Base-by-base conservation (phyloP, 2,329 filamentous ascomycete species). In the Sporothrix protearum region DNA sequence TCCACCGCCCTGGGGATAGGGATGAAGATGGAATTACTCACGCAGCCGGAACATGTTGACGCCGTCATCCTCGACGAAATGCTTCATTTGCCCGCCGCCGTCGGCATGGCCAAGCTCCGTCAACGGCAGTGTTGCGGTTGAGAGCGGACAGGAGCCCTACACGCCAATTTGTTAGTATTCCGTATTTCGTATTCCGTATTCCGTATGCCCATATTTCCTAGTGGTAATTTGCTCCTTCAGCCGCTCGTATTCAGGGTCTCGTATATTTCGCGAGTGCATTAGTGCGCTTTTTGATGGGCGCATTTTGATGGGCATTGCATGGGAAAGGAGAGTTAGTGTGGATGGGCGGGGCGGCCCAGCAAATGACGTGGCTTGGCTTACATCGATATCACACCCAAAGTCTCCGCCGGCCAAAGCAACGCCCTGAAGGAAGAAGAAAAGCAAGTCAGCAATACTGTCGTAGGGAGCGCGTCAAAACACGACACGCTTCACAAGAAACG, bases 41-140 rank as follows among this genome's bases (percentile, higher is more conserved):
- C 71, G 86, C 9, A 90, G 80, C 49, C 87, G 84, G 78, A 88
- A 85, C 49, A 86, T 80, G 76, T 88, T 89, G 69, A 89, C 79
- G 64, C 82, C 80, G 75, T 86, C 83, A 59, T 85, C 82, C 16
- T 81, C 81, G 69, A 83, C 80, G 74, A 88, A 89, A 75, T 89
- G 87, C 70, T 85, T 79, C 82, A 88, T 87, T 75, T 88, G 86
- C 2, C 77, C 81, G 3, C 81, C 74, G 28, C 80, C 80, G 73
- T 82, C 79, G 7, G 76, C 75, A 1, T 79, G 77, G 8, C 77
- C 77, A 3, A 78, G 64, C 19, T 73, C 63, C 5, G 73, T 53
- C 2, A 81, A 71, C 7, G 83, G 81, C 8, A 81, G 77, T 6
- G 75, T 73, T 28, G 76, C 75, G 22, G 77, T 75, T 0, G 75